Conservation (phyloP, 495 filamentous ascomycete species). For the Penicillium atrosanguineum region DNA sequence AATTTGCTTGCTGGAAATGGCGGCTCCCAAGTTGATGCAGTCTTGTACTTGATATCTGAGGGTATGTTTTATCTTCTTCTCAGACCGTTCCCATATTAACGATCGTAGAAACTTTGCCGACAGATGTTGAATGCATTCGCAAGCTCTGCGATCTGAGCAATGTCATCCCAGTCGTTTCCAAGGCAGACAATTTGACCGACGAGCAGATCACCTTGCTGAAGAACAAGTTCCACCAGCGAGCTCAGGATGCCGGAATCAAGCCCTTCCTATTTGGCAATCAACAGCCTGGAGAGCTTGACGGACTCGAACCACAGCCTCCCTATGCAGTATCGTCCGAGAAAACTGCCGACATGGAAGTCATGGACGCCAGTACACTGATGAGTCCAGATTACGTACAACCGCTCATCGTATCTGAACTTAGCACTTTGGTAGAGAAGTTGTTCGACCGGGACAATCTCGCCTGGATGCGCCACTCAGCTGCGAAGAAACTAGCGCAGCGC, state of each 20-base stretch:
- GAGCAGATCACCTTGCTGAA: slow-evolving; percentile 63
- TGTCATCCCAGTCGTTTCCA: slow-evolving; percentile 80
- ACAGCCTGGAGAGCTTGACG: slow-evolving; percentile 26
- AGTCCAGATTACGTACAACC: slow-evolving; percentile 89
- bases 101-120: slow-evolving; percentile 60
- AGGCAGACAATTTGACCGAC: slow-evolving; percentile 64
- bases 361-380: slow-evolving; percentile 97
- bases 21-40: slow-evolving; percentile 83
- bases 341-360: slow-evolving; percentile 75
- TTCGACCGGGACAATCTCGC: slow-evolving; percentile 78
- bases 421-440: slow-evolving; percentile 63
- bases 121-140: slow-evolving; percentile 74
- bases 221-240: slow-evolving; percentile 47
- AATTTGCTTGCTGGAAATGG: slow-evolving; percentile 81
- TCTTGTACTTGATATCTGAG: slow-evolving; percentile 75
- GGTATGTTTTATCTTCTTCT: slow-evolving; percentile 27
- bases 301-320: slow-evolving; percentile 40
- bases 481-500: slow-evolving; percentile 81
- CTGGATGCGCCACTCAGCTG: slow-evolving; percentile 84
- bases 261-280: slow-evolving; percentile 64
- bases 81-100: background rate
- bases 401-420: slow-evolving; percentile 73
- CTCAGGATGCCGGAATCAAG: slow-evolving; percentile 59
- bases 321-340: slow-evolving; percentile 81
- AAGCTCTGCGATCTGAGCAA: slow-evolving; percentile 77